Conservation (phyloP, 768 basidiomycete species). For the Boletus rubescentipes region DNA sequence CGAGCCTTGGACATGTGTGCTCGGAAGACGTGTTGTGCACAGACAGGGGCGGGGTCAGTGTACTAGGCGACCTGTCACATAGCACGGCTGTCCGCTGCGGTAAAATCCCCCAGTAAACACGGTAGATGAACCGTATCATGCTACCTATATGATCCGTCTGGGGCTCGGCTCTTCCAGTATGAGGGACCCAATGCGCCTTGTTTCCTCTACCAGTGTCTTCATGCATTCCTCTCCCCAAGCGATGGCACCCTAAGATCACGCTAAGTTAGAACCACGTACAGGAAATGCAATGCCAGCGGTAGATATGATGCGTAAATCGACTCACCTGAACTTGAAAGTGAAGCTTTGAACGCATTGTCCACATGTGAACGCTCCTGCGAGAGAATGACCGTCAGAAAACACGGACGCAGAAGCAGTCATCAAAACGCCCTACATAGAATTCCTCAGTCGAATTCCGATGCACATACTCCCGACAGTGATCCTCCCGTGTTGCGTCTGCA, state of each 20-base stretch:
- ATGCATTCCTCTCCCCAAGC: conserved; percentile 23
- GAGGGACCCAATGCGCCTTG: conserved; percentile 14
- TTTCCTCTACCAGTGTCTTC: conserved; percentile 15
- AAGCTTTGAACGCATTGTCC: conserved; percentile 19
- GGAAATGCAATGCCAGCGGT: background rate
- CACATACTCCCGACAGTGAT: conserved; percentile 1
- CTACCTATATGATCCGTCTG: too few relatives aligned
- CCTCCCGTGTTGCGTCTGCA: conserved; percentile 3
- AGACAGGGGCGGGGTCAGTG: too few relatives aligned
- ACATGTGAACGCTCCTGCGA: conserved; percentile 15
- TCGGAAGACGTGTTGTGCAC: conserved; percentile 8
- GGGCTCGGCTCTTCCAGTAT: background rate
- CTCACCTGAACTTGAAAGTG: conserved; percentile 16
- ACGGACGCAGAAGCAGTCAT: too few relatives aligned
- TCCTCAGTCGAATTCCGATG: conserved; percentile 13
- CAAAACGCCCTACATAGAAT: conserved; percentile 4
- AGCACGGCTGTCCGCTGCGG: too few relatives aligned
- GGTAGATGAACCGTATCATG: too few relatives aligned
- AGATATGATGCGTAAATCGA: background rate
- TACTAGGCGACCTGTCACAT: too few relatives aligned
- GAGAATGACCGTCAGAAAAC: background rate
- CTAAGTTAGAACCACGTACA: background rate
- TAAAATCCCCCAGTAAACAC: too few relatives aligned
- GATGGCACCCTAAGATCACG: conserved; percentile 11
- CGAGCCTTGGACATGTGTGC: background rate